These are phyloP conservation scores for Phytophthora kernoviae DNA, from an alignment of 352 stramenopile genomes.

Conservation along the genomic window DNA sequence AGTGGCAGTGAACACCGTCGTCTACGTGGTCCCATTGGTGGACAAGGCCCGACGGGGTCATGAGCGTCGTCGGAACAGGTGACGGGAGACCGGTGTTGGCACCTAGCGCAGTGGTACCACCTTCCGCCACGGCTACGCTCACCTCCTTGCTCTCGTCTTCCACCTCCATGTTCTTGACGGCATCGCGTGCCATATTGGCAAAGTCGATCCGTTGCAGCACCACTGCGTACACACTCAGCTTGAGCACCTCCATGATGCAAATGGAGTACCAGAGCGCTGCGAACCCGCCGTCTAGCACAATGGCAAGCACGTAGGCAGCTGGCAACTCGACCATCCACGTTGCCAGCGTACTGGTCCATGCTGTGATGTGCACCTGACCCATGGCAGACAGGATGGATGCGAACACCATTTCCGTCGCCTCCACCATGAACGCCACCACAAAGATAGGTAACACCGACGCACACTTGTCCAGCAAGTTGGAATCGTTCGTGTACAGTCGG, in stretches of 20 bases:
- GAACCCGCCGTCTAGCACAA: conserved; percentile 27
- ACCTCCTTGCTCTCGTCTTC: conserved; percentile 29
- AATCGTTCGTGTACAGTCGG: conserved; percentile 31
- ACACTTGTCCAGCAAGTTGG: conserved; percentile 28
- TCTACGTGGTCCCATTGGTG: conserved; percentile 31
- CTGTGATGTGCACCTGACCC: conserved; percentile 31
- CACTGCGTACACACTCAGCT: conserved; percentile 26
- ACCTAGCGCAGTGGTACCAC: conserved; percentile 24
- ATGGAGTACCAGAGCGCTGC: conserved; percentile 37
- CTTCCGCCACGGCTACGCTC: conserved; percentile 24
- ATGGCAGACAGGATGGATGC: conserved; percentile 32
- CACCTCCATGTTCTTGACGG: conserved; percentile 37
- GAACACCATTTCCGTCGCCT: conserved; percentile 36
- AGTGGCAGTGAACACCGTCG: conserved; percentile 23
- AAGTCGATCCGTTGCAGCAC: conserved; percentile 33
- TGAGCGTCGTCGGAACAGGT: conserved; percentile 26
- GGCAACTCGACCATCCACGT: conserved; percentile 33
- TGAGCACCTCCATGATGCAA: conserved; percentile 36
- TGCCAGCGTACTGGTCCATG: conserved; percentile 29
- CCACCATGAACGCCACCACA: conserved; percentile 33
- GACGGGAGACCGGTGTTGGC: conserved; percentile 31
- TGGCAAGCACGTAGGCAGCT: conserved; percentile 25
- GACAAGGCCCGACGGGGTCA: conserved; percentile 26
- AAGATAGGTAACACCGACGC: conserved; percentile 30
- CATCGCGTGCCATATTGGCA: conserved; percentile 21